Base-by-base conservation (phyloP, 768 basidiomycete species). In the Lentinula sp. region DNA sequence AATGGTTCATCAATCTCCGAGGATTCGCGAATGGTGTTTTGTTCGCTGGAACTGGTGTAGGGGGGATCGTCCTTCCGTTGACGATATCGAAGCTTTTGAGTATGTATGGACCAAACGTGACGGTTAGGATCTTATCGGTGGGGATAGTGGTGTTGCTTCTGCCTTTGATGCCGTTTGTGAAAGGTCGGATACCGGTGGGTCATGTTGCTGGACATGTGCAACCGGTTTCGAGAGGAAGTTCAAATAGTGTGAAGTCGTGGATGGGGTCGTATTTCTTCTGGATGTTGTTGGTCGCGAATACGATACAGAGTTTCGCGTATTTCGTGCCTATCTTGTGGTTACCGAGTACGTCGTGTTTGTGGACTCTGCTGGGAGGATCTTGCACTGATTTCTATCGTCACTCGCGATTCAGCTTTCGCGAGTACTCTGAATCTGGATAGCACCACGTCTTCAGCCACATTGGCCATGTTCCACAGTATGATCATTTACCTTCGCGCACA, bases 1-100 rank as follows among this genome's bases (percentile, higher is more conserved):
- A 74, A 62, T 74, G 73, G 73, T 74, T 74, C 57, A 65, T 70
- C 20, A 57, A 60, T 3, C 66, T 69, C 4, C 60, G 73, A 48
- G 73, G 72, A 2, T 64, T 71, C 5, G 73, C 73, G 5, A 72
- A 70, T 39, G 73, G 73, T 2, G 67, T 72, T 32, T 65, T 74
- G 32, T 71, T 71, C 55, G 69, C 71, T 33, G 73, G 69, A 8
- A 69, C 70, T 28, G 62, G 66, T 0, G 53, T 61, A 0, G 74
- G 72, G 8, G 74, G 72, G 28, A 41, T 71, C 9, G 35, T 73
- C 32, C 62, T 71, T 15, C 72, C 71, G 0, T 59, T 73, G 20
- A 46, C 66, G 2, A 42, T 73, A 4, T 70, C 72, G 6, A 64
- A n/a, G 1, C 59, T 75, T 15, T 65, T 75, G 43, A 51, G 33